Base-by-base conservation (phyloP, 2,329 filamentous ascomycete species). In the Eurotiales sp. region DNA sequence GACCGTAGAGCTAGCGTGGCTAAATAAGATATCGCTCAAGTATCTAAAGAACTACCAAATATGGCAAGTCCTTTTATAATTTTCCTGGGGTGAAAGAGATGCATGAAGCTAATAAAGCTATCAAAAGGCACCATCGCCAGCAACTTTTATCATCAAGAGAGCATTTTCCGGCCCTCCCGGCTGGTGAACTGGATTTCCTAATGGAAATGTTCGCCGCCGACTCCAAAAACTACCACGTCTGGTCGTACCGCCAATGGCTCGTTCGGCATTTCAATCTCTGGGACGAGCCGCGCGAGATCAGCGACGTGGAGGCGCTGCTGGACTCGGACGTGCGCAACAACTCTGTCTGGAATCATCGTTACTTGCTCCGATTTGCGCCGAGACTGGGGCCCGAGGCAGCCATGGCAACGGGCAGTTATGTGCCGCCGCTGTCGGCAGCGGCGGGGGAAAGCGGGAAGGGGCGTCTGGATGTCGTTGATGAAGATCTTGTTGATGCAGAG, bases 31-130 rank as follows among this genome's bases (percentile, higher is more conserved):
- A 23, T 88, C 92, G 10, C 76, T 95, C 47, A 78, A 82, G 52
- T 86, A 96, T 67, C 84, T 95, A 63, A 99, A 99, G 72, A 99
- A 97, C 74, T 99, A 99, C 74, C 93, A 99, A 73, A 99, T 99
- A 69, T 99, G 93, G 88, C 77, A 64, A 19, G 52, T 51, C 15
- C 7, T 4, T 12, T 3, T 25, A 10, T 17, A 8, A 2, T 30
- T 17, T 1, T 4, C 8, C 4, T 17, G 32, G 2, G 14, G 11
- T 27, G 14, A 4, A 25, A 3, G 3, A 21, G 1, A 36, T 10
- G 8, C 22, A 22, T 19, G 1, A 30, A 2, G 19, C 21, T 10
- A 34, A 27, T 41, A 17, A 46, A 12, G n/a, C n/a, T 21, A 23
- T 15, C 27, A 4, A 15, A 77, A 59, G 70, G 81, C 71, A 88